A percentile compares a stretch with the other conserved stretches of the same genome.
phyloP scores from a whole-genome alignment of 2,329 filamentous ascomycete genomes.

The Fusarium foetens region DNA sequence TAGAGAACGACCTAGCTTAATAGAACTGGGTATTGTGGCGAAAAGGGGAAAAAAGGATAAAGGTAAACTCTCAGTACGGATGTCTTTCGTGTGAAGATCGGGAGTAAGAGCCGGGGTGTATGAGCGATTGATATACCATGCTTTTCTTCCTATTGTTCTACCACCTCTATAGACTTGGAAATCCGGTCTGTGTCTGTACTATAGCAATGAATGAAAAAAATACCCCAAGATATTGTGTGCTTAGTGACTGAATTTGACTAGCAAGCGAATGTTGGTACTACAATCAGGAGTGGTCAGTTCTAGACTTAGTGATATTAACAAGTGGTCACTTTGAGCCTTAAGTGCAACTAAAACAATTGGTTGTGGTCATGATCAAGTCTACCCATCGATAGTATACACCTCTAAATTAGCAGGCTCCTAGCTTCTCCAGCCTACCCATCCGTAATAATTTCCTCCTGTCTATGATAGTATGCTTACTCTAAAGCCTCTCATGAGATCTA shows the following conservation, averaged over 20 bases:
- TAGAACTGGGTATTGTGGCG: slow-evolving; percentile 14
- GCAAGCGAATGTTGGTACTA: neutral
- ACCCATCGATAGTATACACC: slow-evolving; percentile 33
- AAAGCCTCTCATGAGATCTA: slow-evolving; percentile 27
- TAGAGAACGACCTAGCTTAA: slow-evolving; percentile 2
- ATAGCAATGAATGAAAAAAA: slow-evolving; percentile 47
- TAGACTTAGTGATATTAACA: too few relatives aligned
- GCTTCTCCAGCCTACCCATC: neutral
- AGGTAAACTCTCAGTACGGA: slow-evolving; percentile 24
- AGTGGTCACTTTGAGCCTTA: neutral
- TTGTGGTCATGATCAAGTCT: slow-evolving; percentile 34
- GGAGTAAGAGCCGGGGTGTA: slow-evolving; percentile 28
- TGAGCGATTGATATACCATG: slow-evolving; percentile 40
- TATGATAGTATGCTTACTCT: slow-evolving; percentile 25
- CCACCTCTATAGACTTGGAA: slow-evolving; percentile 49
- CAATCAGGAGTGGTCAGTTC: too few relatives aligned
- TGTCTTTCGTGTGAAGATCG: slow-evolving; percentile 26
- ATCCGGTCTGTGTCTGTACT: slow-evolving; percentile 50
- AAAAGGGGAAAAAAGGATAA: slow-evolving; percentile 32
- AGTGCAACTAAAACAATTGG: slow-evolving; percentile 5
- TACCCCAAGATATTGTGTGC: slow-evolving; percentile 18
- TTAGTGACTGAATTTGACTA: neutral
- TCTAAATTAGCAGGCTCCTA: neutral
- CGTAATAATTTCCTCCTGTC: slow-evolving; percentile 9
- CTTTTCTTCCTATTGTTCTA: slow-evolving; percentile 43